Evolutionary conservation across 768 basidiomycete species (phyloP).

Genomic region (Multifurca ochricompacta): DNA sequence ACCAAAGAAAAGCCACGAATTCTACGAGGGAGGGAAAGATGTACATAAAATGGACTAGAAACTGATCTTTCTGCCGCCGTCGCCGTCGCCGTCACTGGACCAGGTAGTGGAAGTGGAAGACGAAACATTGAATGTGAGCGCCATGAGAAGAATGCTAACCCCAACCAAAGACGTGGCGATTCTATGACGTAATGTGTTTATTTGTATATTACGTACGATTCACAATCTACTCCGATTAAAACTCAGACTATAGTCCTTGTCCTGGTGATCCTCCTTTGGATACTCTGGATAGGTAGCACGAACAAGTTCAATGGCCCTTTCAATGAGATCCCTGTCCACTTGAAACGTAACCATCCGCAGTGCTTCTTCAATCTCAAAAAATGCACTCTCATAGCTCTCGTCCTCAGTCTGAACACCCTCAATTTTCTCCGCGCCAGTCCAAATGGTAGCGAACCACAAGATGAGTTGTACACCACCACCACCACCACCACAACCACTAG

Average conservation of each 20-base stretch:
- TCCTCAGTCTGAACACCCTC: too few species aligned
- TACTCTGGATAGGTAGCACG: background rate
- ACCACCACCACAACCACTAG: background rate
- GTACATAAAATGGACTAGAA: background rate
- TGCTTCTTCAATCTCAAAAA: conserved; percentile 7
- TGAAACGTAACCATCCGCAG: conserved; percentile 6
- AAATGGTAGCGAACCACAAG: conserved; percentile 42
- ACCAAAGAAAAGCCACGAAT: background rate
- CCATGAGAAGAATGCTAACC: too few species aligned
- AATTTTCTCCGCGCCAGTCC: conserved; percentile 24
- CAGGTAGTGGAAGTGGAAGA: too few species aligned
- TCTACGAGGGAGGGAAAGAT: background rate
- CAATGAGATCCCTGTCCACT: conserved; percentile 13
- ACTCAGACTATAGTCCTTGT: too few species aligned
- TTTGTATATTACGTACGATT: too few species aligned
- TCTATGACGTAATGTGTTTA: too few species aligned
- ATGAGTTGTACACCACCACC: conserved; percentile 35
- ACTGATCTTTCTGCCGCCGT: background rate
- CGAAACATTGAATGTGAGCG: too few species aligned
- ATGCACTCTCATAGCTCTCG: conserved; percentile 20
- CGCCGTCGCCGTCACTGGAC: too few species aligned
- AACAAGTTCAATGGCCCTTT: conserved; percentile 8
- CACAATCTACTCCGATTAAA: too few species aligned
- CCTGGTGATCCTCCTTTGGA: too few species aligned
- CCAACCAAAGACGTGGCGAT: too few species aligned